Evolutionary conservation across 2,329 filamentous ascomycete species (phyloP).

Genomic region (Immersiporthe knoxdaviesiana): DNA sequence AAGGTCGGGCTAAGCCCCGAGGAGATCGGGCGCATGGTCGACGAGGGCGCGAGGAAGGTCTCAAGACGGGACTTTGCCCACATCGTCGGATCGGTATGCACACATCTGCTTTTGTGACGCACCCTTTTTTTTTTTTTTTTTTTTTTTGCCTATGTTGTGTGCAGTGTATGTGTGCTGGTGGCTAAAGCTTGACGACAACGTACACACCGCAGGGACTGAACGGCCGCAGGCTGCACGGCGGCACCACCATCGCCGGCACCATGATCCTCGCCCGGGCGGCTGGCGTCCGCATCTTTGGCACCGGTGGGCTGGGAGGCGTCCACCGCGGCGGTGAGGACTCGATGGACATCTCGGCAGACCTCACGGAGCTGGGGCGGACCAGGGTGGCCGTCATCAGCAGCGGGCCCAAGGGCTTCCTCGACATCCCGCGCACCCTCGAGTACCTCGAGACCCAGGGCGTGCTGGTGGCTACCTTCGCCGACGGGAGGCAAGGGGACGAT

Average conservation of each 20-base stretch:
- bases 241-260: constrained; percentile 91
- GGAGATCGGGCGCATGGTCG: constrained; percentile 75
- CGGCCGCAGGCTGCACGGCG: constrained; percentile 76
- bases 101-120: no score
- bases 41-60: constrained; percentile 75
- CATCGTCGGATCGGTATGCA: constrained; percentile 72
- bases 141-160: background rate
- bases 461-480: constrained; percentile 85
- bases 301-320: constrained; percentile 91
- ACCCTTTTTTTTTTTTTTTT: background rate
- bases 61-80: constrained; percentile 87
- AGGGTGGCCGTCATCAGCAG: constrained; percentile 86
- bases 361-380: constrained; percentile 90
- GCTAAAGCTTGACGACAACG: background rate
- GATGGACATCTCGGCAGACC: constrained; percentile 93
- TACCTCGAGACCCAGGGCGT: constrained; percentile 73
- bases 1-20: constrained; percentile 74
- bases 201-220: constrained; percentile 58
- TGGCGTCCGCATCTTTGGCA: constrained; percentile 91
- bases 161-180: constrained; percentile 1
- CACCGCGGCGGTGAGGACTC: constrained; percentile 84
- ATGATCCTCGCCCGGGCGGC: constrained; percentile 87
- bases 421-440: constrained; percentile 88
- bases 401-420: constrained; percentile 94
- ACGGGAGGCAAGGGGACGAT: constrained; percentile 64